These are phyloP conservation scores for Magnusiomyces suaveolens DNA, from an alignment of 1,139 yeast genomes.

Conservation along the genomic window DNA sequence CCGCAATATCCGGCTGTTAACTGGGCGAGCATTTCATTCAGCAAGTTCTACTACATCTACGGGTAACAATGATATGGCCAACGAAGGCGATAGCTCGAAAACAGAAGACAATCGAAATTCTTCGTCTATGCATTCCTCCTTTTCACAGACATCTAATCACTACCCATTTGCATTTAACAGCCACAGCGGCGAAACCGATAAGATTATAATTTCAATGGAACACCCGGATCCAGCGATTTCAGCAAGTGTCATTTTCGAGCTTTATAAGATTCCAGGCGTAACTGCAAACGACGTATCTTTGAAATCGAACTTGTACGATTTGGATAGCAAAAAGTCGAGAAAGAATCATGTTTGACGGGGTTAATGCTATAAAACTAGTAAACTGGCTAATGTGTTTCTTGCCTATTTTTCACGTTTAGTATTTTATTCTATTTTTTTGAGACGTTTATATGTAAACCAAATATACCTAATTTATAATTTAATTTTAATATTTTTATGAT, in stretches of 20 bases:
- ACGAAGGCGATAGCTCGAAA: background rate
- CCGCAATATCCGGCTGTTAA: conserved; percentile 12
- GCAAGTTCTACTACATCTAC: background rate
- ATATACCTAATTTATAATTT: no score
- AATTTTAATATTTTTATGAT: no score
- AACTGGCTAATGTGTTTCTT: no score
- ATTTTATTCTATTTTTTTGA: no score
- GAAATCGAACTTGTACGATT: background rate
- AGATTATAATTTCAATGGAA: background rate
- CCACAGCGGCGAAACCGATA: background rate
- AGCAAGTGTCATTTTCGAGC: background rate
- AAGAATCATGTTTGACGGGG: background rate
- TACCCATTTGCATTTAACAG: background rate
- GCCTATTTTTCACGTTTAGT: no score
- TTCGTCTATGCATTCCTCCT: no score
- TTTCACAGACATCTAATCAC: no score
- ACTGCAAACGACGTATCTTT: background rate
- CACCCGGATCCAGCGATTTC: conserved; percentile 1
- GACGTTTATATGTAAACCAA: no score
- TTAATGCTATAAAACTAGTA: no score
- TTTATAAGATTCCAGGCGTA: background rate
- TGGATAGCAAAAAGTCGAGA: background rate
- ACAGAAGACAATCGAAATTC: background rate
- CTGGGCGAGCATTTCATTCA: background rate
- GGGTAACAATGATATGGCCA: background rate